Evolutionary conservation across 129 eudicot genomes (phyloP).

Genomic region (Smallanthus sonchifolius): DNA sequence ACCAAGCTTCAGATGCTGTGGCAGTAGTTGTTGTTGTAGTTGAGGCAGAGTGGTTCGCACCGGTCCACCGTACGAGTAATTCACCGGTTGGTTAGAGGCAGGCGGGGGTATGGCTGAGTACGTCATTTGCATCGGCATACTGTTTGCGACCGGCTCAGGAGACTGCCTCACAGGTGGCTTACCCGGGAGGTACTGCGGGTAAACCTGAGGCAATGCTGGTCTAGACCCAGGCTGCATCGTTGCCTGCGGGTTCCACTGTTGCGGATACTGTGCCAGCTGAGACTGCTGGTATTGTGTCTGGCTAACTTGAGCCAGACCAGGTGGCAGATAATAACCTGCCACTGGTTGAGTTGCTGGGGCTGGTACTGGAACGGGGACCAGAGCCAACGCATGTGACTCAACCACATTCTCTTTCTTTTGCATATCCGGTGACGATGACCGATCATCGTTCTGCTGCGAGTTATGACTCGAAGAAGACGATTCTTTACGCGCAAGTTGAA

Average conservation of each 20-base stretch:
- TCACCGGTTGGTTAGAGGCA: constrained; percentile 43
- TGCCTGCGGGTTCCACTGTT: constrained; percentile 56
- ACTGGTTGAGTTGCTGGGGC: constrained; percentile 14
- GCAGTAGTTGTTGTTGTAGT: constrained; percentile 47
- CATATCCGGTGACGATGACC: constrained; percentile 37
- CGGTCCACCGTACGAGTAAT: constrained; percentile 53
- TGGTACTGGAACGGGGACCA: constrained; percentile 46
- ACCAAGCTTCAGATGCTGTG: constrained; percentile 65
- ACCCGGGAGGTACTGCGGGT: constrained; percentile 45
- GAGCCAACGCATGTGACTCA: constrained; percentile 56
- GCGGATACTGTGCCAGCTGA: constrained; percentile 38
- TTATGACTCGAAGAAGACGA: constrained; percentile 20
- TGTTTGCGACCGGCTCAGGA: constrained; percentile 46
- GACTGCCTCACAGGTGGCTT: neutral
- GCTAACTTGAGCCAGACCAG: neutral
- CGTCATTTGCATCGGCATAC: constrained; percentile 70
- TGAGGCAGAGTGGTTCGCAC: constrained; percentile 50
- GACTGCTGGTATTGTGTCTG: constrained; percentile 35
- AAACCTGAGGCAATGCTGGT: constrained; percentile 33
- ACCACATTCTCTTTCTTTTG: constrained; percentile 44
- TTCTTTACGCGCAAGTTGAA: constrained; percentile 79
- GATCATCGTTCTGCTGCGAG: constrained; percentile 48
- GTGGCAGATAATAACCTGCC: neutral
- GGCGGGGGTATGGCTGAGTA: constrained; percentile 48
- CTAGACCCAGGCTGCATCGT: constrained; percentile 51